Conservation (phyloP, 805 yeast species). For the Teunomyces stri region DNA sequence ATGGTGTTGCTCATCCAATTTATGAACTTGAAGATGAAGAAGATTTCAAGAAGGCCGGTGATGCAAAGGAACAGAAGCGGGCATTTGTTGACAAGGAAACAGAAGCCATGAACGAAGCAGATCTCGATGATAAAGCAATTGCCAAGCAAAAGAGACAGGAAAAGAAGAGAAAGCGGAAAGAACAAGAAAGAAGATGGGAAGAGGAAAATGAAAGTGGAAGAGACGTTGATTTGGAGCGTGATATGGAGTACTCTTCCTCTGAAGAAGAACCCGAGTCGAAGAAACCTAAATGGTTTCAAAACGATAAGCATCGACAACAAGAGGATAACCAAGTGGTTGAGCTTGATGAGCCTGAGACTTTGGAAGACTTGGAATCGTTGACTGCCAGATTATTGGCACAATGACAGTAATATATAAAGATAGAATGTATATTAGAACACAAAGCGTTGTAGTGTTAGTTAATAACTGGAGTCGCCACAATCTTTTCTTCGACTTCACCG, state of each 20-base stretch:
- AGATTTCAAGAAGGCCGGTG: conserved; percentile 74
- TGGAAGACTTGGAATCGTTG: conserved; percentile 92
- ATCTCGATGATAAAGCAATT: conserved; percentile 70
- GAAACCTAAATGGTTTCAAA: conserved; percentile 53
- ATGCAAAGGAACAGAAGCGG: conserved; percentile 64
- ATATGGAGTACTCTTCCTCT: conserved; percentile 35
- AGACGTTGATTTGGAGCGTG: conserved; percentile 45
- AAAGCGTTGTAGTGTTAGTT: background rate
- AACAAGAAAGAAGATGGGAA: conserved; percentile 57
- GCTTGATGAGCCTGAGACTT: conserved; percentile 82
- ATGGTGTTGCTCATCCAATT: conserved; percentile 86
- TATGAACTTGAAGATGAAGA: conserved; percentile 91
- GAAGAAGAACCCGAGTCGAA: conserved; percentile 34
- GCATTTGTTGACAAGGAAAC: conserved; percentile 67
- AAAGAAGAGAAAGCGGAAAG: conserved; percentile 86
- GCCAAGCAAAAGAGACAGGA: conserved; percentile 80
- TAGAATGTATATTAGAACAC: conserved; percentile 1
- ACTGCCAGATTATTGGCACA: conserved; percentile 49
- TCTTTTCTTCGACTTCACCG: conserved; percentile 56
- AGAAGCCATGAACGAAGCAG: conserved; percentile 66
- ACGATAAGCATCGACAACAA: conserved; percentile 21
- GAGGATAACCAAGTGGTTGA: conserved; percentile 52
- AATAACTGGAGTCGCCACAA: conserved; percentile 55
- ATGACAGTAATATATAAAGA: background rate
- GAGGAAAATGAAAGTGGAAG: conserved; percentile 35